These are phyloP conservation scores for Monoraphidium neglectum DNA, from an alignment of 139 green algal species.

Conservation along the genomic window DNA sequence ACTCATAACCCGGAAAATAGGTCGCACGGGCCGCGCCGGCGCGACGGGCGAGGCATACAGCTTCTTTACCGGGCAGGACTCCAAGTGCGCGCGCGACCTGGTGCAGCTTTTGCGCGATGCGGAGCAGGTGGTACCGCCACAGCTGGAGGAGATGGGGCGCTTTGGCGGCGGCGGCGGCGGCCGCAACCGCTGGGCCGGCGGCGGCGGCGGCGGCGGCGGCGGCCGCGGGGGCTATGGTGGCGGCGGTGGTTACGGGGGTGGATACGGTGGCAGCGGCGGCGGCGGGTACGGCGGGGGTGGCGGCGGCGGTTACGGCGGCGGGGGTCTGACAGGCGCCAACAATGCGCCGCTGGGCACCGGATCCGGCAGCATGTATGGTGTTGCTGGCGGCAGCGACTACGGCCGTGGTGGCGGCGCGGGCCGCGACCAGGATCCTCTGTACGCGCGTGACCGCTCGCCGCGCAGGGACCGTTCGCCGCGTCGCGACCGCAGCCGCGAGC, in stretches of 20 bases:
- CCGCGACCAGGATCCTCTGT: too few relatives aligned
- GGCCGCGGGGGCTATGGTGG: slow-evolving; percentile 32
- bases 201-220: slow-evolving; percentile 40
- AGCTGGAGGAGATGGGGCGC: slow-evolving; percentile 56
- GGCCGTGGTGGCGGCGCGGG: too few relatives aligned
- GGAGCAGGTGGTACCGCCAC: slow-evolving; percentile 55
- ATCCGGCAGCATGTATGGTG: background rate
- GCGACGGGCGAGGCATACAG: slow-evolving; percentile 79
- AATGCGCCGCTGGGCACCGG: slow-evolving; percentile 21
- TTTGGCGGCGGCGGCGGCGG: slow-evolving; percentile 38
- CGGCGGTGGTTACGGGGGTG: slow-evolving; percentile 25
- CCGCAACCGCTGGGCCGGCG: slow-evolving; percentile 43
- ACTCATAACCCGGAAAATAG: slow-evolving; percentile 55
- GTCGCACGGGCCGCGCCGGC: slow-evolving; percentile 86
- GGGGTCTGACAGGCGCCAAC: slow-evolving; percentile 28
- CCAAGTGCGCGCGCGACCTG: slow-evolving; percentile 74
- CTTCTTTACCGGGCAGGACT: slow-evolving; percentile 73
- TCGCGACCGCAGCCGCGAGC: too few relatives aligned
- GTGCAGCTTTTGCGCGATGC: slow-evolving; percentile 61
- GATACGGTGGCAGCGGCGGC: slow-evolving; percentile 25
- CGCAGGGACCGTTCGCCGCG: too few relatives aligned
- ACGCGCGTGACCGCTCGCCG: too few relatives aligned
- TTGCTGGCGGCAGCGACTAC: too few relatives aligned
- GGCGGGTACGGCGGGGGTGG: slow-evolving; percentile 34
- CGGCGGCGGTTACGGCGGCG: slow-evolving; percentile 23